These are phyloP conservation scores for Colletotrichum magnum DNA, from an alignment of 2,329 filamentous ascomycete genomes.

Conservation along the genomic window DNA sequence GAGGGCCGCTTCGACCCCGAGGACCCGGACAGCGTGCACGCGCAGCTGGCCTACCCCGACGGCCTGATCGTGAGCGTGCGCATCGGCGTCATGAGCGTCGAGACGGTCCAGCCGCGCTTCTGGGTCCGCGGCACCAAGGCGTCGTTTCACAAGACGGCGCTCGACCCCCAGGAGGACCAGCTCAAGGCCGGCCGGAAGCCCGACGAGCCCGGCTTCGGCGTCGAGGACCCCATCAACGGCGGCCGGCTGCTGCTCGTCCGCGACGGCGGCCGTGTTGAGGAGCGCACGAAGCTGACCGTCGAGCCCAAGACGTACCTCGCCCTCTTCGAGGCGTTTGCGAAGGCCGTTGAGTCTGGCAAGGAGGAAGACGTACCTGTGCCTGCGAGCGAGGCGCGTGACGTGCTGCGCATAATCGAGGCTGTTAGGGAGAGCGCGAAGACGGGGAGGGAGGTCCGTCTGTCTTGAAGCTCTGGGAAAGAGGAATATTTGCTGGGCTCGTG, in stretches of 20 bases:
- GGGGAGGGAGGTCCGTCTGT: slow-evolving; percentile 59
- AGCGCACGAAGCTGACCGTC: slow-evolving; percentile 68
- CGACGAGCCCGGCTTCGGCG: slow-evolving; percentile 74
- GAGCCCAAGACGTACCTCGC: slow-evolving; percentile 77
- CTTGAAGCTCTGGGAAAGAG: slow-evolving; percentile 35
- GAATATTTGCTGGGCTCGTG: too few relatives aligned
- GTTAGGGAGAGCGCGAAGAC: slow-evolving; percentile 64
- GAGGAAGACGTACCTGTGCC: slow-evolving; percentile 68
- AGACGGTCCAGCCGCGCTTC: slow-evolving; percentile 79
- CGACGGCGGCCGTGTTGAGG: slow-evolving; percentile 64
- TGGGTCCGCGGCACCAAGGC: slow-evolving; percentile 84
- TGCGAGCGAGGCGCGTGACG: slow-evolving; percentile 66
- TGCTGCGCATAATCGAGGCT: slow-evolving; percentile 67
- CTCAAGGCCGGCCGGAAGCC: slow-evolving; percentile 75
- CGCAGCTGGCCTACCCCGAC: slow-evolving; percentile 75
- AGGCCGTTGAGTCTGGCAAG: slow-evolving; percentile 61
- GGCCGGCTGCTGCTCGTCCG: slow-evolving; percentile 67
- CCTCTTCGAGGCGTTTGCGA: slow-evolving; percentile 72
- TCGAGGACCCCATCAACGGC: slow-evolving; percentile 73
- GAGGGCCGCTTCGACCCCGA: slow-evolving; percentile 60
- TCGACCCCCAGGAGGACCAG: slow-evolving; percentile 84
- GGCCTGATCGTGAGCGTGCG: slow-evolving; percentile 78
- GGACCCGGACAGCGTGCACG: slow-evolving; percentile 72
- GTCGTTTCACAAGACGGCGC: slow-evolving; percentile 78
- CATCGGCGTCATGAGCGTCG: slow-evolving; percentile 77